Base-by-base conservation (phyloP, 352 stramenopile genomes). In the Pythium brassicae region DNA sequence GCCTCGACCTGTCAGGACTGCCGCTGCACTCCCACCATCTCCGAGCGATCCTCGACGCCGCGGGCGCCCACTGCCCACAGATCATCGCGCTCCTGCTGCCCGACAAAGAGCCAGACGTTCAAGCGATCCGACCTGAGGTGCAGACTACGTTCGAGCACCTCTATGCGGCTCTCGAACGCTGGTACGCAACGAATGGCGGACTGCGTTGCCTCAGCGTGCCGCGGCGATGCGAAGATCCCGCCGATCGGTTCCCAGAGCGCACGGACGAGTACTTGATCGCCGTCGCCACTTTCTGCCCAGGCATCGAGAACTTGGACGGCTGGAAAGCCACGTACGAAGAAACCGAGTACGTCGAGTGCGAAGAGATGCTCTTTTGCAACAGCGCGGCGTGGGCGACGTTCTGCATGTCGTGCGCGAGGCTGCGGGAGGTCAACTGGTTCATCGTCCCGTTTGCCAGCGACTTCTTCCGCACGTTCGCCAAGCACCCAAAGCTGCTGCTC, bases 351-450 rank as follows among this genome's bases (percentile, higher is more conserved):
- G 39, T 63, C 22, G 37, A 63, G 34, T 63, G 57, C 34, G 57
- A 63, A 3, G 57, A 63, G 43, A 63, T 63, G 57, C 49, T 63
- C 29, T 63, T 63, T 17, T 57, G 48, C 57, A 43, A 46, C 32
- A 40, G 45, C 22, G 29, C 12, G 0, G 39, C 42, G 23, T 63
- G 57, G 57, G 20, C 39, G 10, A 22, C 19, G n/a, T 63, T 63
- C 42, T 63, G 57, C 37, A 15, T 29, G 23, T 57, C 35, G 17
- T 63, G 57, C 48, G 34, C 39, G 15, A 27, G 25, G 14, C 43
- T 63, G 2, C 57, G 49, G 15, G 57, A 63, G 39, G 3, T 63
- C 57, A 63, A 57, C 23, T 63, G 49, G 57, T 63, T 63, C 57
- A 53, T 40, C 22, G 25, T 50, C 20, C 57, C 57, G 8, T 63